Percentiles rank a stretch among this genome's conserved stretches.
phyloP scores from a whole-genome alignment of 257 asterid species.

The Solanum tarijense region DNA sequence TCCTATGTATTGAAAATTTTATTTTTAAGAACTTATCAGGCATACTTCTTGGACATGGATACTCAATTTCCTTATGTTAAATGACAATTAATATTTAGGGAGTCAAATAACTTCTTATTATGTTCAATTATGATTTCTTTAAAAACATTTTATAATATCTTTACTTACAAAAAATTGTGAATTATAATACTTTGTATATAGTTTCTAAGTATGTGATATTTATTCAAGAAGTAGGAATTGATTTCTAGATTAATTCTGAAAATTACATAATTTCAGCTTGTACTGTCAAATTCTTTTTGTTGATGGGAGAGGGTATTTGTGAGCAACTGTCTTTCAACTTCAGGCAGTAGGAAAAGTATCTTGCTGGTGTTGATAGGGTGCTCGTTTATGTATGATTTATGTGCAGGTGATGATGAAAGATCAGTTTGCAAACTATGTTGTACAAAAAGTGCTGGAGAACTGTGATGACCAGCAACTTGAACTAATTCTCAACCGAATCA shows the following conservation, averaged over 20 bases:
- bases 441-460: constrained; percentile 83
- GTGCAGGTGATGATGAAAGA: constrained; percentile 76
- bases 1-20: background rate
- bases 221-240: background rate
- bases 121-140: background rate
- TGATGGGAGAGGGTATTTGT: background rate
- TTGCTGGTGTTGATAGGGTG: background rate
- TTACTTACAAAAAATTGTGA: background rate
- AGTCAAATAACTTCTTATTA: background rate
- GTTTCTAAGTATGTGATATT: background rate
- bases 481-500: constrained; percentile 53
- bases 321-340: background rate
- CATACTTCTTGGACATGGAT: background rate
- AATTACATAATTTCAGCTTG: background rate
- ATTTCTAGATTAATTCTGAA: background rate
- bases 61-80: background rate
- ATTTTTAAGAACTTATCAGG: background rate
- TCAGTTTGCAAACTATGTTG: constrained; percentile 78
- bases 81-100: background rate
- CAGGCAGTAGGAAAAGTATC: background rate
- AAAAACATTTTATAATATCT: background rate
- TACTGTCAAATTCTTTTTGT: background rate
- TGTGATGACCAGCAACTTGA: constrained; percentile 71
- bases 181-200: background rate
- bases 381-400: background rate